phyloP scores from a whole-genome alignment of 495 filamentous ascomycete species.

The Neurospora sp. region DNA sequence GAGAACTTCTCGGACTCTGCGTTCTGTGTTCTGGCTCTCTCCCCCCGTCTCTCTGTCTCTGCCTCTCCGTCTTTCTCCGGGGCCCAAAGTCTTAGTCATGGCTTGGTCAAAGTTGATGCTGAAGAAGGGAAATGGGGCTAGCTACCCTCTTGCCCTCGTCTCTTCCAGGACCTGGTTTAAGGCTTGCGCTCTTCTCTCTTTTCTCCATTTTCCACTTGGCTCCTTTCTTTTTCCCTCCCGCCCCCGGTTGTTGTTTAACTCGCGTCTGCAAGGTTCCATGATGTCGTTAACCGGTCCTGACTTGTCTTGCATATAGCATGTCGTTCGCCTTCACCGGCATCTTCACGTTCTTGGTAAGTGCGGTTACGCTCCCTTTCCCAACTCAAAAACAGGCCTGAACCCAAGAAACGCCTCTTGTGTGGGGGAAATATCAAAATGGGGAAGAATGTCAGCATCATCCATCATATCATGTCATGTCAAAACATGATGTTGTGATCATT shows the following conservation, averaged over 20 bases:
- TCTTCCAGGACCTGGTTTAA: neutral
- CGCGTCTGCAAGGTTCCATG: conserved; percentile 1
- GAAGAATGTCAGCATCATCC: neutral
- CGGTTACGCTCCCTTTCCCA: neutral
- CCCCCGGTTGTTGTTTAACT: conserved; percentile 4
- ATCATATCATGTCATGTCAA: neutral
- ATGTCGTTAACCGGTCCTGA: conserved; percentile 23
- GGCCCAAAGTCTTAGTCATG: neutral
- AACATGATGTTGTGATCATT: neutral
- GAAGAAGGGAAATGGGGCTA: neutral
- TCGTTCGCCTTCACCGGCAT: conserved; percentile 73
- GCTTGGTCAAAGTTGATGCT: neutral
- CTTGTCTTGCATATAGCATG: conserved; percentile 39
- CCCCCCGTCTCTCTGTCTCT: neutral
- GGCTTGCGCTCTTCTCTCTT: neutral
- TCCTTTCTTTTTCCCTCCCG: neutral
- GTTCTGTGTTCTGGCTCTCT: neutral
- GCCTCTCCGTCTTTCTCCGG: neutral
- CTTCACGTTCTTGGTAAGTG: conserved; percentile 73
- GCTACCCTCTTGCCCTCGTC: neutral
- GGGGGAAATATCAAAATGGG: neutral
- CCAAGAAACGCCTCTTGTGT: neutral
- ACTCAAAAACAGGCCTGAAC: neutral
- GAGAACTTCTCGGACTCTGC: neutral
- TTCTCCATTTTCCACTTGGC: neutral